These are phyloP conservation scores for Colletotrichum siamense DNA, from an alignment of 2,329 filamentous ascomycete species.

Conservation along the genomic window DNA sequence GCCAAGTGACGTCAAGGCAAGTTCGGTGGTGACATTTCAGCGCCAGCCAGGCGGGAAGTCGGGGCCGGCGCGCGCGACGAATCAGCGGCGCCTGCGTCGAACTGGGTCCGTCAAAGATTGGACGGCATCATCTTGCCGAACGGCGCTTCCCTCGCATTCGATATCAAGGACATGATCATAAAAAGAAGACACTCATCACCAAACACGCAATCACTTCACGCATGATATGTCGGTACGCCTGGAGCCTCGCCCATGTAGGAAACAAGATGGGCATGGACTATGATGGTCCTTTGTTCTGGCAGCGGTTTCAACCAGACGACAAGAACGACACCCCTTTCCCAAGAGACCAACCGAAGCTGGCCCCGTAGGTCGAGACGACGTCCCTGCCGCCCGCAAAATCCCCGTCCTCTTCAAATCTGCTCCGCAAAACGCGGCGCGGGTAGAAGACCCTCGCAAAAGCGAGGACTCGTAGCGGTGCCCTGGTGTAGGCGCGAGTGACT, in stretches of 20 bases:
- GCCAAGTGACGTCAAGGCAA: slow-evolving; percentile 11
- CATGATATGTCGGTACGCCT: slow-evolving; percentile 41
- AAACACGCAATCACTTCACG: neutral
- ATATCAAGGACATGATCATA: neutral
- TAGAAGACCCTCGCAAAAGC: slow-evolving; percentile 19
- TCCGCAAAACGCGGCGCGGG: slow-evolving; percentile 22
- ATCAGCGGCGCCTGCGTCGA: neutral
- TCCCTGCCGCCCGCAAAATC: neutral
- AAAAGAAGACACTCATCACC: neutral
- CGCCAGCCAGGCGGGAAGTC: neutral
- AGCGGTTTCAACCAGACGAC: slow-evolving; percentile 28
- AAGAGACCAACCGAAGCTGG: neutral
- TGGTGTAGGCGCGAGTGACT: slow-evolving; percentile 19
- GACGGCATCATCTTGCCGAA: neutral
- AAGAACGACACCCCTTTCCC: no score
- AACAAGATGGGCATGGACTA: slow-evolving; percentile 55
- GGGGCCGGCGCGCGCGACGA: neutral
- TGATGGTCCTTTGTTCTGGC: slow-evolving; percentile 57
- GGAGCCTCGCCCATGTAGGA: slow-evolving; percentile 57
- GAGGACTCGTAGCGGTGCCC: slow-evolving; percentile 14
- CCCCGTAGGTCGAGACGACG: neutral
- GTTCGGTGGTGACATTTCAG: neutral
- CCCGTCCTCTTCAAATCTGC: slow-evolving; percentile 22
- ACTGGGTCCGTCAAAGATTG: neutral
- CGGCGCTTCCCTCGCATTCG: neutral